phyloP scores from a whole-genome alignment of 179 eudicot genomes.

The Monotropa hypopitys region DNA sequence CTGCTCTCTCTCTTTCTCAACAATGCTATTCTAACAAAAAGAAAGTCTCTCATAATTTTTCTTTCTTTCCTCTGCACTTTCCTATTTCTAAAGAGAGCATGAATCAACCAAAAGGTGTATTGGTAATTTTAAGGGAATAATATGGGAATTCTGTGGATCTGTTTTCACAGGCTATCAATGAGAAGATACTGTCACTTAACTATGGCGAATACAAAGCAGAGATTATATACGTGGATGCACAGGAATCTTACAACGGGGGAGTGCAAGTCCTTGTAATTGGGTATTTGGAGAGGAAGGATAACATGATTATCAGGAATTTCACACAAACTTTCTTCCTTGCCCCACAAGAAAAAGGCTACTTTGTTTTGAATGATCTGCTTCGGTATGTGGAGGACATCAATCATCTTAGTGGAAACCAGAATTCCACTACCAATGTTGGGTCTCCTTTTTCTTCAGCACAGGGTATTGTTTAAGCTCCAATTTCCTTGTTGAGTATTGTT shows the following conservation, averaged over 20 bases:
- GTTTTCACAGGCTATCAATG: slow-evolving; percentile 58
- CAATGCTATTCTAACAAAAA: not conserved
- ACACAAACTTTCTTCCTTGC: slow-evolving; percentile 79
- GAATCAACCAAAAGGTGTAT: not conserved
- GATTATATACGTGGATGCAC: slow-evolving; percentile 72
- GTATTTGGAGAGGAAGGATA: slow-evolving; percentile 40
- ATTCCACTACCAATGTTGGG: slow-evolving; percentile 15
- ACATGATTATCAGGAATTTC: slow-evolving; percentile 32
- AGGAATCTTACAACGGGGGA: slow-evolving; percentile 64
- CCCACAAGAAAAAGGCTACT: slow-evolving; percentile 77
- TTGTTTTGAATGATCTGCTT: slow-evolving; percentile 74
- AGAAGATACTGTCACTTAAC: slow-evolving; percentile 52
- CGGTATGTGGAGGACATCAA: slow-evolving; percentile 40
- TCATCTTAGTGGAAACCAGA: slow-evolving; percentile 14
- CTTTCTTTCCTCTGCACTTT: not conserved
- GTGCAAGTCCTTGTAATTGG: slow-evolving; percentile 76
- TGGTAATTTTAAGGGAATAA: not conserved
- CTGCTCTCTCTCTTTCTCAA: not conserved
- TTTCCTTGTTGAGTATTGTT: not conserved
- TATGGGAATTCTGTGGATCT: not conserved
- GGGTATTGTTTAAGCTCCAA: slow-evolving; percentile 27
- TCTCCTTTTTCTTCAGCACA: slow-evolving; percentile 25
- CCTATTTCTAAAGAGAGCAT: not conserved
- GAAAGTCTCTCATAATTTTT: not conserved
- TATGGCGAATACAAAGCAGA: slow-evolving; percentile 54